Percentiles rank a stretch among this genome's conserved stretches.
These are phyloP conservation scores for Candida ovalis DNA, from an alignment of 805 yeast genomes.

Conservation along the genomic window DNA sequence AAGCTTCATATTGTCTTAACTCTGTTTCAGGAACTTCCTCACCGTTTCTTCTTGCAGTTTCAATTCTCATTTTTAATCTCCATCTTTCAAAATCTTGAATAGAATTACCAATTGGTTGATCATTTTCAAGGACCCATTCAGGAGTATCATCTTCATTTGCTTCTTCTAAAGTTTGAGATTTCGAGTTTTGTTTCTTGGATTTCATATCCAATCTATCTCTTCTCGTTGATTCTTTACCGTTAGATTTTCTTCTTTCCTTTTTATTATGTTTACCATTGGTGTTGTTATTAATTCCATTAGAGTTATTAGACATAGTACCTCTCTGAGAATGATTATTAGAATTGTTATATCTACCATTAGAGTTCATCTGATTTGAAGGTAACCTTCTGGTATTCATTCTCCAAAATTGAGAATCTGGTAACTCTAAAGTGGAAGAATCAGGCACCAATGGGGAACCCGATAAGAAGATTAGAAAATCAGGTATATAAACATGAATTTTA, in stretches of 20 bases:
- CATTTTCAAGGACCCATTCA: constrained; percentile 37
- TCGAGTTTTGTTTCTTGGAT: constrained; percentile 1
- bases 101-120: constrained; percentile 42
- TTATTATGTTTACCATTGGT: constrained; percentile 13
- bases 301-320: not conserved
- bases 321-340: not conserved
- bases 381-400: constrained; percentile 28
- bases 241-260: constrained; percentile 17
- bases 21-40: constrained; percentile 32
- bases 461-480: constrained; percentile 32
- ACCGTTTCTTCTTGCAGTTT: constrained; percentile 46
- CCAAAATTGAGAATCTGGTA: constrained; percentile 52
- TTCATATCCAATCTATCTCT: constrained; percentile 7
- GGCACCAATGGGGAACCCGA: constrained; percentile 35
- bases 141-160: constrained; percentile 35
- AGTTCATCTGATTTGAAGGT: not conserved
- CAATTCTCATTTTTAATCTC: constrained; percentile 50
- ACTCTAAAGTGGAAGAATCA: constrained; percentile 29
- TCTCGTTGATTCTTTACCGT: constrained; percentile 12
- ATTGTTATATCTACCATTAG: constrained; percentile 5
- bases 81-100: constrained; percentile 58
- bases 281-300: constrained; percentile 12
- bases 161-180: constrained; percentile 9
- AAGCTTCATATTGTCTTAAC: constrained; percentile 17
- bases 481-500: constrained; percentile 21